Evolutionary conservation across 257 asterid species (phyloP), one percentile per base, ranked within the genome.

Genomic region (Ajuga chamaepitys): DNA sequence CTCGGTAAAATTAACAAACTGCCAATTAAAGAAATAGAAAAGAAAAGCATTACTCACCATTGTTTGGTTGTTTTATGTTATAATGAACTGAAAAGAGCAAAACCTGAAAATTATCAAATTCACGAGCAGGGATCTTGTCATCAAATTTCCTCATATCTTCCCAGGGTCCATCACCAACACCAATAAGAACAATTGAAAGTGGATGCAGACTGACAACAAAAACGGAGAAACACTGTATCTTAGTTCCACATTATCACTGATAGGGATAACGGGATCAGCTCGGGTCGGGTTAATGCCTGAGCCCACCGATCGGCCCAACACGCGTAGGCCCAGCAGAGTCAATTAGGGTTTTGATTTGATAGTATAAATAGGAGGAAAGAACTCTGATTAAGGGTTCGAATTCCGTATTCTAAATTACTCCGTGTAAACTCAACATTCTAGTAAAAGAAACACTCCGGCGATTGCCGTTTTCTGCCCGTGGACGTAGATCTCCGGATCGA

Each of bases 151-250:
- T 77, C 96, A 89, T 84, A 71, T 89, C 95, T 57, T 89, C 91
- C 96, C 96, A 89, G 30, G 96, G 96, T 71, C 96, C 96, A 72
- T 88, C 96, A 1, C 96, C 96, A 75, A 88, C 95, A 2, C 96
- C 96, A 77, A 86, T 84, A 67, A 89, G 90, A 81, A 89, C 69
- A 75, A 89, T 84, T 32, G 96, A 89, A 73, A 89, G 88, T 47
- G 95, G 96, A 78, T 82, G 72, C 68, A 46, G 42, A 68, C 96
- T 89, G 84, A 52, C 58, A 57, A 10, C 64, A 75, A 68, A 58
- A 41, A 58, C 11, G 17, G 38, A 16, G 21, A 16, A 42, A n/a
- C 1, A 25, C 55, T 3, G 48, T 5, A 64, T 38, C 52, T 58
- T 46, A 73, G 60, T 60, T 55, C 21, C 37, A 58, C 51, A 14